Evolutionary conservation across 768 basidiomycete species (phyloP).

Genomic region (Mycena sanguinolenta): DNA sequence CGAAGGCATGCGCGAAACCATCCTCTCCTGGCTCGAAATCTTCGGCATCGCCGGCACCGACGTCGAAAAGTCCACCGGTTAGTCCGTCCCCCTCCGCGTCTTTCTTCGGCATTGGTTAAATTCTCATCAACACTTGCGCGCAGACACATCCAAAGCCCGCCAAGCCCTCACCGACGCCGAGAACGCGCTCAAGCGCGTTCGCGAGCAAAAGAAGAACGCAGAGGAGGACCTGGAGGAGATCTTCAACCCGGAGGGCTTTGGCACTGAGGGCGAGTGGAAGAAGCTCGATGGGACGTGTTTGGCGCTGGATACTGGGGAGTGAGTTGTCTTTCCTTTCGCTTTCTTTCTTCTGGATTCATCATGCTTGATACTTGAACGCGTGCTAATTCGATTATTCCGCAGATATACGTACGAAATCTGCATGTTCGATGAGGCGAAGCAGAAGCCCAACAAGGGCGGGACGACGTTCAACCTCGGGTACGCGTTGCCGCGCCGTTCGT

Average conservation of each 20-base stretch:
- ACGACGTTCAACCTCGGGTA: constrained; percentile 86
- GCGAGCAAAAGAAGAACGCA: constrained; percentile 66
- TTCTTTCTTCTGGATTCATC: too few species aligned
- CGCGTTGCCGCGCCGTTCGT: constrained; percentile 41
- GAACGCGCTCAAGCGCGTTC: constrained; percentile 63
- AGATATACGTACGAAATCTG: constrained; percentile 97
- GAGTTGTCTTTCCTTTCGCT: constrained; percentile 49
- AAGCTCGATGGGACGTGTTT: constrained; percentile 89
- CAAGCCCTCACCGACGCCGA: constrained; percentile 76
- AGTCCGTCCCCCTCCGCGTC: background rate
- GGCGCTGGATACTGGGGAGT: constrained; percentile 91
- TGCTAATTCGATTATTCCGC: background rate
- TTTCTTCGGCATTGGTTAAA: background rate
- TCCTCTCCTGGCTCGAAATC: constrained; percentile 73
- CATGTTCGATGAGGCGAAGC: constrained; percentile 88
- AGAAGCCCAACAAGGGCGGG: constrained; percentile 89
- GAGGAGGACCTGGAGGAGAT: constrained; percentile 74
- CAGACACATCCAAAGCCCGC: constrained; percentile 74
- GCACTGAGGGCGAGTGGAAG: constrained; percentile 93
- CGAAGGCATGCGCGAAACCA: constrained; percentile 70
- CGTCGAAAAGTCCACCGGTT: constrained; percentile 59
- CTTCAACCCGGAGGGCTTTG: constrained; percentile 75
- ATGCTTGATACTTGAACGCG: background rate
- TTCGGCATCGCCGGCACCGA: constrained; percentile 68
- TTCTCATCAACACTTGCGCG: constrained; percentile 5